Percentiles rank a stretch among this genome's conserved stretches.
Evolutionary conservation across 768 basidiomycete species (phyloP).

Genomic region (Boletus rufocinnamomeus): DNA sequence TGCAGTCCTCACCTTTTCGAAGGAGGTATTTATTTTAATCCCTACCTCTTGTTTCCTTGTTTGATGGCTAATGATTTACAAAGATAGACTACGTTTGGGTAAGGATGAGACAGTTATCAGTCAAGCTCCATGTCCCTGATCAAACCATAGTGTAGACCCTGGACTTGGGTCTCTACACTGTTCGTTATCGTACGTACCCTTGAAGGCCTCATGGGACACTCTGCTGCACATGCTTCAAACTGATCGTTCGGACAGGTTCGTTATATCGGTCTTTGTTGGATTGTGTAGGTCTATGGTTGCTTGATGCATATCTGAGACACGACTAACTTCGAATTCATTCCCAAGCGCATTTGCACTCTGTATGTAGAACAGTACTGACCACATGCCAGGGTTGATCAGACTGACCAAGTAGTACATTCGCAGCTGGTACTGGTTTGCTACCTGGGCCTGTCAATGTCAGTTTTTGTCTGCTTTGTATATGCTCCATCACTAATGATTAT

Average conservation of each 20-base stretch:
- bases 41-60: too few relatives aligned
- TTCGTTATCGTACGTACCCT: slow-evolving; percentile 11
- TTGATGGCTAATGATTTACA: too few relatives aligned
- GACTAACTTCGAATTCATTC: not conserved
- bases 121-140: not conserved
- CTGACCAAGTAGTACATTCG: not conserved
- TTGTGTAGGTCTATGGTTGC: not conserved
- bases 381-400: not conserved
- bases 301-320: not conserved
- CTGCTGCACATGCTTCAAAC: not conserved
- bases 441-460: too few relatives aligned
- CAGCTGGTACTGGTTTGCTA: slow-evolving; percentile 8
- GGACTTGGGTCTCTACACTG: too few relatives aligned
- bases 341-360: too few relatives aligned
- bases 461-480: not conserved
- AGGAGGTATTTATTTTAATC: too few relatives aligned
- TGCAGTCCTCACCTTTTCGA: too few relatives aligned
- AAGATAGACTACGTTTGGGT: too few relatives aligned
- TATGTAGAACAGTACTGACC: not conserved
- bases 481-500: not conserved
- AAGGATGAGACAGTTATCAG: too few relatives aligned
- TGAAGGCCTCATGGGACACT: not conserved
- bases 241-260: not conserved
- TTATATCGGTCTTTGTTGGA: too few relatives aligned
- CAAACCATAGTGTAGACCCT: not conserved